Evolutionary conservation across 495 filamentous ascomycete genomes (phyloP).

Genomic region (Copromyces sp.): DNA sequence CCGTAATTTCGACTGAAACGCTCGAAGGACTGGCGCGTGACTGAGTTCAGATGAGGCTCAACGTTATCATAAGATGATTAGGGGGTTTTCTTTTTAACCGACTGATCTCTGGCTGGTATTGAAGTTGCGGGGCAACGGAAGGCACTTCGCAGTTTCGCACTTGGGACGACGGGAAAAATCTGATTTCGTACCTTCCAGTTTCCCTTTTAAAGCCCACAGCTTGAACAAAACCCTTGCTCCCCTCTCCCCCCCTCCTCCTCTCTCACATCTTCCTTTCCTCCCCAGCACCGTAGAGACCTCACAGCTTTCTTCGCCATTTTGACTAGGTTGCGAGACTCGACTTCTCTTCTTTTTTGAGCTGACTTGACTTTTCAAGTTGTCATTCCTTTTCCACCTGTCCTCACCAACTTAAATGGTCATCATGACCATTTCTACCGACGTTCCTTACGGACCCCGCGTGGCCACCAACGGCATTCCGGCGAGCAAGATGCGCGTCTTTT

Average conservation of each 20-base stretch:
- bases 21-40: background rate
- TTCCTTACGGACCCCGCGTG: background rate
- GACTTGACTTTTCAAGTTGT: background rate
- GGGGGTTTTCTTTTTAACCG: background rate
- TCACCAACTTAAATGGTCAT: background rate
- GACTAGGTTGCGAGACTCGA: background rate
- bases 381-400: background rate
- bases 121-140: background rate
- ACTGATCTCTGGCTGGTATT: background rate
- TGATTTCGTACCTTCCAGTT: background rate
- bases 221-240: background rate
- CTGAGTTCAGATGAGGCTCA: background rate
- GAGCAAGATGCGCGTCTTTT: conserved; percentile 16
- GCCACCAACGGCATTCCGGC: background rate
- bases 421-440: background rate
- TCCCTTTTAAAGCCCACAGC: background rate
- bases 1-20: background rate
- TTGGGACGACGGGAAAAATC: background rate
- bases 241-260: background rate
- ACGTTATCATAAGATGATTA: background rate
- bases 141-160: background rate
- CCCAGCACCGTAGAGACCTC: background rate
- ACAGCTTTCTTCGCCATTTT: background rate
- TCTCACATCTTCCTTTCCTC: background rate
- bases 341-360: background rate